phyloP scores from a whole-genome alignment of 495 filamentous ascomycete species.

The Talaromyces nanjingensis region DNA sequence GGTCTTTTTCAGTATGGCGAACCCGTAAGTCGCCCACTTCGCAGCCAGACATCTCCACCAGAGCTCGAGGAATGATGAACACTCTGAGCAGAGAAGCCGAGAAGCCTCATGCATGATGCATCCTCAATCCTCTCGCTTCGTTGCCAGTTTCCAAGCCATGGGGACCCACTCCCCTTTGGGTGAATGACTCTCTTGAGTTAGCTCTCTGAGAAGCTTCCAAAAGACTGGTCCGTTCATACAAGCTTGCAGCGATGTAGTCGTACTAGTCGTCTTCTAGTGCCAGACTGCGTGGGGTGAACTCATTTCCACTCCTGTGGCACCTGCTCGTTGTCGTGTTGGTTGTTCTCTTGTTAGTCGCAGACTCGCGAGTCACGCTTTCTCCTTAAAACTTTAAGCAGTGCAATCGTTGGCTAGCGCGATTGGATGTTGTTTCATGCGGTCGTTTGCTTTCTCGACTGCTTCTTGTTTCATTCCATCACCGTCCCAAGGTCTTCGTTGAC shows the following conservation, averaged over 20 bases:
- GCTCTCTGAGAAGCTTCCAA: not conserved
- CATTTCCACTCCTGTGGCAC: conserved; percentile 5
- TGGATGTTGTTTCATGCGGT: not conserved
- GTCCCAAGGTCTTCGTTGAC: not conserved
- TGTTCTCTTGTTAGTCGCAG: not conserved
- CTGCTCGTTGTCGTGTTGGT: not conserved
- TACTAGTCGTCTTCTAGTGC: not conserved
- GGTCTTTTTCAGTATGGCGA: not conserved
- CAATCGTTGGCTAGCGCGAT: not conserved
- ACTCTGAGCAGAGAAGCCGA: not conserved
- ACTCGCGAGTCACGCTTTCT: not conserved
- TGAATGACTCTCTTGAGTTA: conserved; percentile 3
- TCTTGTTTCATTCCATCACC: not conserved
- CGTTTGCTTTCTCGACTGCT: conserved; percentile 1
- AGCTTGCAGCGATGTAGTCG: not conserved
- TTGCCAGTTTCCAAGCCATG: not conserved
- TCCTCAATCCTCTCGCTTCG: not conserved
- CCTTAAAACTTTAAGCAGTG: conserved; percentile 5
- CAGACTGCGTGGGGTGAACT: conserved; percentile 5
- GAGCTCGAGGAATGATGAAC: conserved; percentile 2
- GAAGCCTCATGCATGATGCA: not conserved
- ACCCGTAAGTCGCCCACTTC: not conserved
- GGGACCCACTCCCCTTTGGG: not conserved
- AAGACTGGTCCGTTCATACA: conserved; percentile 1
- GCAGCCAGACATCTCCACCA: not conserved